A percentile compares a stretch with the other conserved stretches of the same genome.
These are phyloP conservation scores for Secale cereale DNA, from an alignment of 176 grass and related monocot species.

Conservation along the genomic window DNA sequence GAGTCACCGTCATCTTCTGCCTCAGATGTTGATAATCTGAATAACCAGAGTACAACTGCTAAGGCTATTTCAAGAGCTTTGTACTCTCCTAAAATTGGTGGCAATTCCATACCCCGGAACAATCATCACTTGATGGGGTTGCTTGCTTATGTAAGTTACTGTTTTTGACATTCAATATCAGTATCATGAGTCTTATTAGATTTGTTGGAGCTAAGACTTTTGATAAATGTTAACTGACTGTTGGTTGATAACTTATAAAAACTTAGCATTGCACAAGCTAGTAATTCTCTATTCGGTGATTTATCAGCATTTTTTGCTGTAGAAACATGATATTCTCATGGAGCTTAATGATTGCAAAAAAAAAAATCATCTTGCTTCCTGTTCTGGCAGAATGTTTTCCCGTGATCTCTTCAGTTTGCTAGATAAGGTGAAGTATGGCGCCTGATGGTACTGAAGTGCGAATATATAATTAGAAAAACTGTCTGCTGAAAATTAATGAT, in stretches of 20 bases:
- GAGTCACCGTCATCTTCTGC: slow-evolving; percentile 76
- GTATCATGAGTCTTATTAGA: background rate
- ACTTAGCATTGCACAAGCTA: background rate
- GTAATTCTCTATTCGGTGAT: background rate
- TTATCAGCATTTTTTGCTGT: background rate
- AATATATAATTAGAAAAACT: background rate
- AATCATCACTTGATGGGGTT: slow-evolving; percentile 81
- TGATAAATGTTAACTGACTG: slow-evolving; percentile 6
- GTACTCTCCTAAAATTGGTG: slow-evolving; percentile 62
- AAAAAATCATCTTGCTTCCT: background rate
- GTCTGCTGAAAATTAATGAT: background rate
- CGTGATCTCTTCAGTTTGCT: slow-evolving; percentile 12
- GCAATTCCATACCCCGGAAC: slow-evolving; percentile 58
- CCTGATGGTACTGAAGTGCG: background rate
- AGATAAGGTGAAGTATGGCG: background rate
- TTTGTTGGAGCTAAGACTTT: background rate
- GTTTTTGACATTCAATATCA: background rate
- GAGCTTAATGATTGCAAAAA: background rate
- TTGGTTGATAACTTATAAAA: background rate
- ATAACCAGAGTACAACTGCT: slow-evolving; percentile 47
- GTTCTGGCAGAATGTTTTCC: background rate
- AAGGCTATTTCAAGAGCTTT: slow-evolving; percentile 48
- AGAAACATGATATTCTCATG: slow-evolving; percentile 8
- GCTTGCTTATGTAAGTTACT: slow-evolving; percentile 77
- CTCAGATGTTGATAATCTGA: slow-evolving; percentile 79